phyloP scores from a whole-genome alignment of 75 land plant genomes.

The Larix kaempferi region DNA sequence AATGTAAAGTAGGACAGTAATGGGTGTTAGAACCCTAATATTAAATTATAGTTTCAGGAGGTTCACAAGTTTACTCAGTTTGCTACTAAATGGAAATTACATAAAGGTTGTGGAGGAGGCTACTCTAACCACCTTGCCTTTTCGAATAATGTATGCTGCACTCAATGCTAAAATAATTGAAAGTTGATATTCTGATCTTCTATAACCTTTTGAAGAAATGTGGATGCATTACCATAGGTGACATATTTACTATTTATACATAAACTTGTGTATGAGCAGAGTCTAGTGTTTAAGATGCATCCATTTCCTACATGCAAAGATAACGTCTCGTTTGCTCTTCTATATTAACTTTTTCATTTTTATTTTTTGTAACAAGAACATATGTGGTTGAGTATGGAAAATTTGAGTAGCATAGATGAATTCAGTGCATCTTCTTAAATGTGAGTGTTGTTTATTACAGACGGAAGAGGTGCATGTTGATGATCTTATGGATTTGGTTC shows the following conservation, averaged over 20 bases:
- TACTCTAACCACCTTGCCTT: too few relatives aligned
- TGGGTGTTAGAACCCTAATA: too few relatives aligned
- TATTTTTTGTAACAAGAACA: not conserved
- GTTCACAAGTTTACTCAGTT: too few relatives aligned
- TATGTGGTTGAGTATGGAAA: not conserved
- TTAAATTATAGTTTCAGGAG: too few relatives aligned
- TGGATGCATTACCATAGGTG: not conserved
- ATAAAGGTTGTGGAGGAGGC: too few relatives aligned
- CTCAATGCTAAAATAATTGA: not conserved
- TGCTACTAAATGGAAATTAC: too few relatives aligned
- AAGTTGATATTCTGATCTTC: not conserved
- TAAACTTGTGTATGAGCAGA: not conserved
- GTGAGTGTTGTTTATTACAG: slow-evolving; percentile 30
- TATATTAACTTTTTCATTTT: too few relatives aligned
- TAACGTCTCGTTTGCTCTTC: not conserved
- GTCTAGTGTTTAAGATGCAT: not conserved
- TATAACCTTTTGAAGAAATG: not conserved
- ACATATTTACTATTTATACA: not conserved
- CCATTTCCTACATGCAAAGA: not conserved
- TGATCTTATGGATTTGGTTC: slow-evolving; percentile 93
- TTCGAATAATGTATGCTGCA: too few relatives aligned
- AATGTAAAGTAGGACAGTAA: too few relatives aligned
- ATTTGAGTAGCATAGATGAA: not conserved
- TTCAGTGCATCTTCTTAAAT: not conserved
- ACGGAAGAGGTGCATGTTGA: slow-evolving; percentile 66